Evolutionary conservation across 2,329 filamentous ascomycete genomes (phyloP), one percentile per base, ranked within the genome.

Genomic region (Cercospora berteroae): DNA sequence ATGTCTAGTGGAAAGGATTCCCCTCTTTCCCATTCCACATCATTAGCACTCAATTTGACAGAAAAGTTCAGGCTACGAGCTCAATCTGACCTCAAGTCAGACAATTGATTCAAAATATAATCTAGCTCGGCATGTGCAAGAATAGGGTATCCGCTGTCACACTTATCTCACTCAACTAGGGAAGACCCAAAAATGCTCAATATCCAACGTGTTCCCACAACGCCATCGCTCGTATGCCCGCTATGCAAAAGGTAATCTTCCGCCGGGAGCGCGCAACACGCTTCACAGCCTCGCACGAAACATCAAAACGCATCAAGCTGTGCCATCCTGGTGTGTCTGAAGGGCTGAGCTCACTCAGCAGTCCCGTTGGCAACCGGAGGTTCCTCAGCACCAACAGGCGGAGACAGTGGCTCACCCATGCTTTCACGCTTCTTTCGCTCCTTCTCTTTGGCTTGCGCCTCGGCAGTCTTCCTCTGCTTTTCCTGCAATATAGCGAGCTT

Each of bases 401-500:
- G 61, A 58, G 61, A 58, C 18, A 65, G 33, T 16, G 62, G 13
- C 31, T 64, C 62, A 9, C 63, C 59, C 29, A 60, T 65, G 57
- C 67, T 70, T 61, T 71, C 66, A 25, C 66, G 44, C 56, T 69
- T 69, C 60, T 70, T 68, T 44, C 56, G 64, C 63, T 71, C 71
- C 65, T 72, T 73, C 68, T 74, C 71, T 36, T 68, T 70, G 36
- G 73, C 69, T 18, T 73, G 69, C 44, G 74, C 73, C 29, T 74
- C 72, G 36, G 70, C 65, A 50, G 70, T 72, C 56, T 65, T 63
- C 33, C 69, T 65, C 63, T 74, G 68, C 67, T 72, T 73, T 60
- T 76, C 74, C 57, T 76, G 75, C 68, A 76, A 33, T 12, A 71
- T 70, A 0, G 74, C 74, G 71, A 75, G 66, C 67, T 76, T 76